phyloP scores from a whole-genome alignment of 768 basidiomycete species.

The Boletellus ananiceps region DNA sequence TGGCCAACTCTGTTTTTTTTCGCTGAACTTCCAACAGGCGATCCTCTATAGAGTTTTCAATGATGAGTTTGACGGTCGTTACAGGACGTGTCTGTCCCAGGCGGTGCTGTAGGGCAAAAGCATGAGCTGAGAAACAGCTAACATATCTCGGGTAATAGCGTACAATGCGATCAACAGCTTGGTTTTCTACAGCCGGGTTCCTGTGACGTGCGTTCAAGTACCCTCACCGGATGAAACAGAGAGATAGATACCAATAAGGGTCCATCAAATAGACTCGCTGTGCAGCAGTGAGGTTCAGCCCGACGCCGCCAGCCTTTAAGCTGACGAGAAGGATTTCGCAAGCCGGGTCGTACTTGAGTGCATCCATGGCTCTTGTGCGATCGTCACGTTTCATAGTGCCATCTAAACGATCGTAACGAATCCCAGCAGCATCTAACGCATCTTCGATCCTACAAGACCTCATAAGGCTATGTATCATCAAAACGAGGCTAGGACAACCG shows the following conservation, averaged over 20 bases:
- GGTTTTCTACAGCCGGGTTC: slow-evolving; percentile 97
- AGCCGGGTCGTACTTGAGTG: slow-evolving; percentile 80
- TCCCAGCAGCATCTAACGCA: slow-evolving; percentile 74
- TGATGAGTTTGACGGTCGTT: slow-evolving; percentile 88
- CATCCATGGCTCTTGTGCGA: slow-evolving; percentile 86
- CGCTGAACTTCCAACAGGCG: slow-evolving; percentile 88
- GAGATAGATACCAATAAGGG: slow-evolving; percentile 73
- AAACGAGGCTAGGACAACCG: slow-evolving; percentile 1
- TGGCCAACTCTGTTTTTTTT: slow-evolving; percentile 92
- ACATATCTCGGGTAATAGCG: slow-evolving; percentile 29
- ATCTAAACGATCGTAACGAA: slow-evolving; percentile 88
- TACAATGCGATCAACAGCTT: slow-evolving; percentile 96
- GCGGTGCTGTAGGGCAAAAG: slow-evolving; percentile 62
- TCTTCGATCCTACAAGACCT: slow-evolving; percentile 69
- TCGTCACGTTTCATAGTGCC: slow-evolving; percentile 98
- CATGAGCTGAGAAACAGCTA: background rate
- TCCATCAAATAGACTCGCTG: slow-evolving; percentile 95
- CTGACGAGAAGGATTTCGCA: slow-evolving; percentile 96
- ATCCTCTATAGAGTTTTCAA: slow-evolving; percentile 91
- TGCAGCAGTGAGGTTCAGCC: slow-evolving; percentile 92
- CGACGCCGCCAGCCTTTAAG: slow-evolving; percentile 95
- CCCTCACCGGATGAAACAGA: background rate
- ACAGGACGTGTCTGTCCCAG: slow-evolving; percentile 93
- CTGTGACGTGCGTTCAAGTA: slow-evolving; percentile 34
- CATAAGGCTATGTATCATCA: slow-evolving; percentile 1